Evolutionary conservation across 176 grass and related monocot genomes (phyloP), one percentile per base, ranked within the genome.

Genomic region (Raddia distichophylla): DNA sequence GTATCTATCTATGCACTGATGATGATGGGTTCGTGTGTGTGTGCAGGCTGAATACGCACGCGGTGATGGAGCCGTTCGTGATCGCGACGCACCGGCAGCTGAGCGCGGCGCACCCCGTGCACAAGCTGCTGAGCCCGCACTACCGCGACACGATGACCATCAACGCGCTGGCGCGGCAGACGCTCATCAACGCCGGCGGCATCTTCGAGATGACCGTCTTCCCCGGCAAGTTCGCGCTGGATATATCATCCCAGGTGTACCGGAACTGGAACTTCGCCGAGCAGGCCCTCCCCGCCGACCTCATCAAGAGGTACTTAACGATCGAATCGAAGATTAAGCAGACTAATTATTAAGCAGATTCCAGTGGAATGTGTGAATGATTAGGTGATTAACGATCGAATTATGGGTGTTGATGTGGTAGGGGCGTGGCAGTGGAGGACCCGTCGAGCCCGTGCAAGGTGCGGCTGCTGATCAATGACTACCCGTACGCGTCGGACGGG

Each of bases 141-240:
- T 95, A 88, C 80, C 87, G 93, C 10, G 93, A 95, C 87, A 95
- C 93, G 3, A 86, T 95, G 90, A 93, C 40, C 71, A 95, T 95
- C 68, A 95, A 93, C 84, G 90, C 87, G 43, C 84, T 95, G 79
- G 93, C 93, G 63, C 76, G 93, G 60, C 93, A 95, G 90, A 88
- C 71, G 20, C 90, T 95, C 42, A 95, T 95, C 85, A 95, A 92
- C 88, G 93, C 64, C 74, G 93, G 82, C 57, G 93, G 93, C 33
- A 90, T 95, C 85, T 84, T 95, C 59, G 90, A 95, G 78, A 69
- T 70, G 57, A 95, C 93, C 22, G 88, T 95, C 8, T 95, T 95
- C 86, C 90, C 90, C 6, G 85, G 40, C 52, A 90, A 86, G 79
- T 95, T 90, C 74, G 90, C 93, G 7, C 77, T 95, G 16, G 72